Evolutionary conservation across 139 green algal species (phyloP), one percentile per base, ranked within the genome.

Genomic region (Chlamydomonas sp.): DNA sequence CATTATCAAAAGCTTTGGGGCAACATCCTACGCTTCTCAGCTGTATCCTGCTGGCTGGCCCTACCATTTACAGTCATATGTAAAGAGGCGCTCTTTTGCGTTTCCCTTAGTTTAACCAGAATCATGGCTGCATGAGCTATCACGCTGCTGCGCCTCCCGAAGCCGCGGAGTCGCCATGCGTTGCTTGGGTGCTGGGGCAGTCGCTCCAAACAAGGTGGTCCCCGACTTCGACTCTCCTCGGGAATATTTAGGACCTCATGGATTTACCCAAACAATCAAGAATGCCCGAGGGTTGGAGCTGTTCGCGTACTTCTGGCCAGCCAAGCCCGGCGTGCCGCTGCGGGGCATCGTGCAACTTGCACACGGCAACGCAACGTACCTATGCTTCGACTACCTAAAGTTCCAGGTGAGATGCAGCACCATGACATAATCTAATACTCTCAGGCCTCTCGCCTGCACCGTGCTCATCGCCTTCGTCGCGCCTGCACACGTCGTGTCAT

Each of bases 381-480:
- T 20, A 10, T 87, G 82, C 62, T 87, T 87, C 20, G 82, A 87
- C 69, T 87, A 74, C n/a, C 61, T 87, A 10, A 79, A 80, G 5
- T 87, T 87, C 62, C 63, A 74, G 82, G 82, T 87, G 17, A 10
- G 77, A 17, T 16, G 18, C 20, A 5, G 69, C 69, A 73, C 1
- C 63, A 62, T 31, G 62, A 83, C 20, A 10, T 9, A 12, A 7
- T 10, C 14, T 79, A 14, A 4, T 18, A 3, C 57, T 14, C 73
- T 3, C 1, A 8, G 6, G 62, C 16, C 6, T 49, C 31, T 49
- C 31, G 31, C 31, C 31, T 49, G 31, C 31, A 49, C 31, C 31
- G 31, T 49, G 31, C 31, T 49, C 31, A 49, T 49, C 31, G 31
- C 31, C 31, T 49, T 49, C 0, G 31, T 49, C 31, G 31, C 31